These are phyloP conservation scores for Zopfia rhizophila DNA, from an alignment of 2,329 filamentous ascomycete genomes.

Conservation along the genomic window DNA sequence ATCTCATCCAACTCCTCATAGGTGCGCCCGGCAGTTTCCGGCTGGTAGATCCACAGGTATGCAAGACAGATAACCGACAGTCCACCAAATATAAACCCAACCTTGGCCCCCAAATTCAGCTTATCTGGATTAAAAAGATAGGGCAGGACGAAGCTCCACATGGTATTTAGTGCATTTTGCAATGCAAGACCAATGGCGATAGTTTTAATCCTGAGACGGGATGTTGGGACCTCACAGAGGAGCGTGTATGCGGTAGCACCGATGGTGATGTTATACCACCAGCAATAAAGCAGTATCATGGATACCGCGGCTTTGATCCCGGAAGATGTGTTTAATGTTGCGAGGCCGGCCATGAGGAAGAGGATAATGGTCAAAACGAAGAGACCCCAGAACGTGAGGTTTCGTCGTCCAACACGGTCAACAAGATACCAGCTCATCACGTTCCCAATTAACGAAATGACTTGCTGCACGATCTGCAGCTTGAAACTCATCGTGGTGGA, in stretches of 20 bases:
- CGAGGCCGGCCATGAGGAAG: conserved; percentile 63
- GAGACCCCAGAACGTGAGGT: conserved; percentile 76
- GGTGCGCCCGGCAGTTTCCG: conserved; percentile 79
- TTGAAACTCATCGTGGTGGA: conserved; percentile 48
- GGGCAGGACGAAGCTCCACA: conserved; percentile 53
- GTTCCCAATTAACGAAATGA: conserved; percentile 67
- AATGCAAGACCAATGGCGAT: conserved; percentile 52
- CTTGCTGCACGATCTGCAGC: conserved; percentile 63
- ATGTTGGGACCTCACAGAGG: conserved; percentile 81
- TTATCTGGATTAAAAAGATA: conserved; percentile 53
- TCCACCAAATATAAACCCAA: conserved; percentile 86
- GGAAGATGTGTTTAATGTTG: conserved; percentile 58
- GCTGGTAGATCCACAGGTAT: conserved; percentile 80
- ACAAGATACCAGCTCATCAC: conserved; percentile 83
- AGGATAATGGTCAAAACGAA: conserved; percentile 72
- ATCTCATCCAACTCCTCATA: conserved; percentile 86
- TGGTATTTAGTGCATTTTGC: conserved; percentile 44
- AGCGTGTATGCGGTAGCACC: conserved; percentile 89
- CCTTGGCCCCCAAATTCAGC: conserved; percentile 76
- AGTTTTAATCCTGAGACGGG: conserved; percentile 81
- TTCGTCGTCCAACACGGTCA: conserved; percentile 77
- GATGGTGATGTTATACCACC: conserved; percentile 84
- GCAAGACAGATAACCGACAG: conserved; percentile 80
- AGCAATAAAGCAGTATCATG: conserved; percentile 51
- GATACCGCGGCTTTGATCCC: conserved; percentile 63